phyloP scores from a whole-genome alignment of 169 alveolate genomes.

The Theileria sp. region DNA sequence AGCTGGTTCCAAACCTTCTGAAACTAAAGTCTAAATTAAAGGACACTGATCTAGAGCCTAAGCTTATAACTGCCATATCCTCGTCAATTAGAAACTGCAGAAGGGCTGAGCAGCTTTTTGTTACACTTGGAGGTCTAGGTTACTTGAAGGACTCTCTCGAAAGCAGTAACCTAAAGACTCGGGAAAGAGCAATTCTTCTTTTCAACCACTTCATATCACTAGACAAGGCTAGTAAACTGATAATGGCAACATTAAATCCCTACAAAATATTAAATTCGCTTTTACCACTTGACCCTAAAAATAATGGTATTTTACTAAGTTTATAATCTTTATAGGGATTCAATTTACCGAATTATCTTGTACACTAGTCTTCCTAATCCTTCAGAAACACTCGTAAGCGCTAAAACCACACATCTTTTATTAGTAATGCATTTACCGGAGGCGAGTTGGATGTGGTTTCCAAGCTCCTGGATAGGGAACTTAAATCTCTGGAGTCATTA shows the following conservation, averaged over 20 bases:
- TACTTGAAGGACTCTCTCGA: slow-evolving; percentile 45
- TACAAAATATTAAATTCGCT: slow-evolving; percentile 27
- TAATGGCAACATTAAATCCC: slow-evolving; percentile 11
- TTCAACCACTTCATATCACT: slow-evolving; percentile 59
- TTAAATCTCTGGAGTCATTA: background rate
- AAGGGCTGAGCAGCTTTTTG: slow-evolving; percentile 42
- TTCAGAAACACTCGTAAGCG: slow-evolving; percentile 40
- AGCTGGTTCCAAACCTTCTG: slow-evolving; percentile 36
- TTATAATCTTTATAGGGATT: slow-evolving; percentile 34
- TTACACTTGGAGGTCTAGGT: slow-evolving; percentile 42
- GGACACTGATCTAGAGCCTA: slow-evolving; percentile 53
- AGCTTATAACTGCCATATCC: slow-evolving; percentile 51
- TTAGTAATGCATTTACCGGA: background rate
- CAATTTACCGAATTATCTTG: slow-evolving; percentile 51
- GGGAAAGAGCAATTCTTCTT: slow-evolving; percentile 56
- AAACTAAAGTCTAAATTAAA: slow-evolving; percentile 19
- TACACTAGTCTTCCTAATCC: slow-evolving; percentile 42
- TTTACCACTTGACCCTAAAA: slow-evolving; percentile 43
- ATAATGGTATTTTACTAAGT: slow-evolving; percentile 20
- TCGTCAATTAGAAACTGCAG: slow-evolving; percentile 52
- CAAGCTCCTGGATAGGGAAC: background rate
- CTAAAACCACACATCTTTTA: background rate
- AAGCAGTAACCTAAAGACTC: slow-evolving; percentile 34
- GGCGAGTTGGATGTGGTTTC: background rate
- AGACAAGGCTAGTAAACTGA: slow-evolving; percentile 29